Evolutionary conservation across 2,329 filamentous ascomycete genomes (phyloP).

Genomic region (Colletotrichum agaves): DNA sequence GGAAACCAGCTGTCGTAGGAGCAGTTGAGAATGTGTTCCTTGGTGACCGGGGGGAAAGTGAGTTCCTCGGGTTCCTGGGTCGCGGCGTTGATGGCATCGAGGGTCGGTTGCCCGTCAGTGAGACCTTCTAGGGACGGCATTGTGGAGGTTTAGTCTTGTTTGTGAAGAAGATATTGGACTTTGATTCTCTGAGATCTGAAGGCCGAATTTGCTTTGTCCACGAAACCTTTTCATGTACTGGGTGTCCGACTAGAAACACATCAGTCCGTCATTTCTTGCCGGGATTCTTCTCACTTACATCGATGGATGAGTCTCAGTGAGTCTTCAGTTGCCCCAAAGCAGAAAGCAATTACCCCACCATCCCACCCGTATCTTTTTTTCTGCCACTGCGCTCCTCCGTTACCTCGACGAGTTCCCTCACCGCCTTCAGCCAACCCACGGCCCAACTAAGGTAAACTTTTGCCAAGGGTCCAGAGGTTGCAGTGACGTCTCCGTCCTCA

Average conservation of each 20-base stretch:
- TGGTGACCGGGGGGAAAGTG: slow-evolving; percentile 85
- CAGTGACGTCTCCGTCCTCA: slow-evolving; percentile 29
- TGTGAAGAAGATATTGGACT: background rate
- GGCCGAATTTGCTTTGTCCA: too few relatives aligned
- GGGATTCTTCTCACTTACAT: slow-evolving; percentile 30
- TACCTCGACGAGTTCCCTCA: background rate
- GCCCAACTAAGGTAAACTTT: slow-evolving; percentile 22
- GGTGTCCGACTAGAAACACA: background rate
- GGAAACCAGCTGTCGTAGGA: slow-evolving; percentile 94
- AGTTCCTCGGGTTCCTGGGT: slow-evolving; percentile 49
- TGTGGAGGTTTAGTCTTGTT: background rate
- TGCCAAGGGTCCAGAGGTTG: slow-evolving; percentile 25
- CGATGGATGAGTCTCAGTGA: slow-evolving; percentile 36
- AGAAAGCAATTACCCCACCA: slow-evolving; percentile 32
- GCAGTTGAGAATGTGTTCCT: slow-evolving; percentile 90
- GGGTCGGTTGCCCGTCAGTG: slow-evolving; percentile 34
- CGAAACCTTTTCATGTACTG: too few relatives aligned
- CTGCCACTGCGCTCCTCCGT: slow-evolving; percentile 16
- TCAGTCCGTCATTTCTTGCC: background rate
- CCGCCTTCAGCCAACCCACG: slow-evolving; percentile 19
- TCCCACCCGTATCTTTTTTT: slow-evolving; percentile 29
- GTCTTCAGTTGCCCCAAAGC: slow-evolving; percentile 27
- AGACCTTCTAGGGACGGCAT: slow-evolving; percentile 48
- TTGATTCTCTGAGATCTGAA: too few relatives aligned
- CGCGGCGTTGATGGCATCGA: slow-evolving; percentile 24